phyloP scores from a whole-genome alignment of 305 asterid genomes.

The Andrographis paniculata region DNA sequence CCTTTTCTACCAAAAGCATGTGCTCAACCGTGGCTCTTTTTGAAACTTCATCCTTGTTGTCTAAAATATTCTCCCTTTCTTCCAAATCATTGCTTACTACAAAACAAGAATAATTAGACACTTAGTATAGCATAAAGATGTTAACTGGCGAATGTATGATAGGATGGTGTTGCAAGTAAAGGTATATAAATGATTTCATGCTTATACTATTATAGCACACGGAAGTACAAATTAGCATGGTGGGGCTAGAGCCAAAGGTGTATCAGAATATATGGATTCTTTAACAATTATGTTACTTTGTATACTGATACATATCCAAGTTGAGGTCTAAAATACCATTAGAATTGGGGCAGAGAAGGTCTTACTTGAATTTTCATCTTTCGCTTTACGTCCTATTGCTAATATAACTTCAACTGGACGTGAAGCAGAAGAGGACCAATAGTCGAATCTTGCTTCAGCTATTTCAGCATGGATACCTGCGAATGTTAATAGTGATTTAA shows the following conservation, averaged over 20 bases:
- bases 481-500: conserved; percentile 6
- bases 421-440: conserved; percentile 73
- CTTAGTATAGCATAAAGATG: neutral
- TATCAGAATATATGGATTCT: no score
- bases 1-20: conserved; percentile 87
- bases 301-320: no score
- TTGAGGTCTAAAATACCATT: neutral
- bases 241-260: no score
- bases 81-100: conserved; percentile 50
- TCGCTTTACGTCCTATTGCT: conserved; percentile 68
- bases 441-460: conserved; percentile 59
- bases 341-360: conserved; percentile 5
- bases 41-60: conserved; percentile 27
- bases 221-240: no score
- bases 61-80: conserved; percentile 47
- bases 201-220: no score
- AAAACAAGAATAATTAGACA: conserved; percentile 12
- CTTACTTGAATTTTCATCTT: conserved; percentile 45
- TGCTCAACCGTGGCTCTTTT: conserved; percentile 62
- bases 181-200: no score
- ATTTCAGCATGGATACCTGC: conserved; percentile 78
- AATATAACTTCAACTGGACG: conserved; percentile 60
- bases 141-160: no score
- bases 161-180: no score
- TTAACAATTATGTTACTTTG: no score